phyloP scores from a whole-genome alignment of 495 filamentous ascomycete genomes.

The Evernia prunastri region DNA sequence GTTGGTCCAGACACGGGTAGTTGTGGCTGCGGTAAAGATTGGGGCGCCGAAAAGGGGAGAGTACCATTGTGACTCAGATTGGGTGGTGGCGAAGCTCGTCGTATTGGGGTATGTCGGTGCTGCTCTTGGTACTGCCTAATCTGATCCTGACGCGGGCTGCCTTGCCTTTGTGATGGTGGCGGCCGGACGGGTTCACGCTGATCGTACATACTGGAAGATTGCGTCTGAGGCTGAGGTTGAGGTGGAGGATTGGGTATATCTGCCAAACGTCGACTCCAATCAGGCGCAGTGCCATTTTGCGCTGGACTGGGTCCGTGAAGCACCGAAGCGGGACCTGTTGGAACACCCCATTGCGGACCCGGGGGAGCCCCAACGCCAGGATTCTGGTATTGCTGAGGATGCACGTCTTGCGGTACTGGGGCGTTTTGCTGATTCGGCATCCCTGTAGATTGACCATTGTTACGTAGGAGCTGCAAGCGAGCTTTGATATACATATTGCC shows the following conservation, averaged over 20 bases:
- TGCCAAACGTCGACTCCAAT: slow-evolving; percentile 71
- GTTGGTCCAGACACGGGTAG: slow-evolving; percentile 47
- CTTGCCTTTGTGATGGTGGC: slow-evolving; percentile 58
- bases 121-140: slow-evolving; percentile 70
- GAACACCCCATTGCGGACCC: slow-evolving; percentile 73
- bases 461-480: slow-evolving; percentile 77
- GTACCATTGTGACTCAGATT: slow-evolving; percentile 52
- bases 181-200: slow-evolving; percentile 62
- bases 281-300: slow-evolving; percentile 59
- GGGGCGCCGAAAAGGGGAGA: slow-evolving; percentile 54
- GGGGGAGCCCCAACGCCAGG: slow-evolving; percentile 64
- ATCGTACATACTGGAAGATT: slow-evolving; percentile 62
- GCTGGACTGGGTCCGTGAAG: slow-evolving; percentile 57
- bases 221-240: slow-evolving; percentile 57
- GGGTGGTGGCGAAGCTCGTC: slow-evolving; percentile 55
- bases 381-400: slow-evolving; percentile 75
- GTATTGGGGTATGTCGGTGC: slow-evolving; percentile 49
- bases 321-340: slow-evolving; percentile 50
- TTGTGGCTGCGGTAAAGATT: slow-evolving; percentile 55
- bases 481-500: slow-evolving; percentile 94
- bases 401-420: slow-evolving; percentile 76
- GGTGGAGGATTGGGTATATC: slow-evolving; percentile 52
- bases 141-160: slow-evolving; percentile 62
- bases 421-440: slow-evolving; percentile 58
- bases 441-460: slow-evolving; percentile 65